These are phyloP conservation scores for Colletotrichum viniferum DNA, from an alignment of 2,329 filamentous ascomycete species.

Conservation along the genomic window DNA sequence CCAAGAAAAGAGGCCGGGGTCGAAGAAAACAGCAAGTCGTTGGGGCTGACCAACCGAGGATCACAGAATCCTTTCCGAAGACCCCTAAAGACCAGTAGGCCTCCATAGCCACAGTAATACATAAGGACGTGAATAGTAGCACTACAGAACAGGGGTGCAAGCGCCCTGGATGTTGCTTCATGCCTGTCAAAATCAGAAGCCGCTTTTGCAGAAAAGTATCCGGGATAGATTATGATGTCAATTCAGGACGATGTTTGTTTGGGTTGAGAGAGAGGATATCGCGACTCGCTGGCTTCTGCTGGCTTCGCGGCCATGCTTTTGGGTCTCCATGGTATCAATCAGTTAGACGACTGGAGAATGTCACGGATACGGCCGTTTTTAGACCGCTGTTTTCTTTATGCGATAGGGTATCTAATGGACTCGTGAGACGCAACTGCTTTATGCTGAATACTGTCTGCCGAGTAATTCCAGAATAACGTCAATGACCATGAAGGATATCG, in stretches of 20 bases:
- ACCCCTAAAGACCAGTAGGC: no score
- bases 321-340: not conserved
- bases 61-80: no score
- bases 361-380: not conserved
- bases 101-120: no score
- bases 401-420: not conserved
- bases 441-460: not conserved
- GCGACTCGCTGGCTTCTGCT: not conserved
- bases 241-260: not conserved
- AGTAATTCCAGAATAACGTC: not conserved
- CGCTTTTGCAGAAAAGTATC: not conserved
- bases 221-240: not conserved
- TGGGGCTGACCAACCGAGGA: no score
- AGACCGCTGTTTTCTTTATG: not conserved
- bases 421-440: not conserved
- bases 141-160: no score
- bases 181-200: no score
- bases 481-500: rapidly evolving
- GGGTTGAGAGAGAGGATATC: not conserved
- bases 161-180: no score
- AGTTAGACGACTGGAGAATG: not conserved
- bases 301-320: not conserved
- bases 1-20: no score
- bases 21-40: no score
- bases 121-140: no score